Evolutionary conservation across 257 asterid species (phyloP).

Genomic region (Solanum okadae): DNA sequence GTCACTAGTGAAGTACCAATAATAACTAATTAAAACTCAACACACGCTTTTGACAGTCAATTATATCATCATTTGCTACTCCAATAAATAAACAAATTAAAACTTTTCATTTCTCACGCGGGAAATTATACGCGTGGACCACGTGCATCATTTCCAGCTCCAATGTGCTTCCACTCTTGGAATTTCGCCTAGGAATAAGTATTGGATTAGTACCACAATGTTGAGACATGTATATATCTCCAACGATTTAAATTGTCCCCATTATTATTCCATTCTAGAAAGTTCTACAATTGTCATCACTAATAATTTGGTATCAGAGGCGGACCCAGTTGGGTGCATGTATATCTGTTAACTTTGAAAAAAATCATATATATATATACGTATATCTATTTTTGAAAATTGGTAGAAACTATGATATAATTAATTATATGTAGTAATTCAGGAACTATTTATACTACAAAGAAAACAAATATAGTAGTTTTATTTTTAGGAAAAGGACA

Average conservation of each 20-base stretch:
- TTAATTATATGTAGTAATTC: too few species aligned
- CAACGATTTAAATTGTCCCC: background rate
- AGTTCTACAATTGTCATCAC: background rate
- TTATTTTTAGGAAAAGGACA: too few species aligned
- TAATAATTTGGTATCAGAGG: too few species aligned
- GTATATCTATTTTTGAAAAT: too few species aligned
- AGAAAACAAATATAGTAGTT: too few species aligned
- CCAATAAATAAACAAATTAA: background rate
- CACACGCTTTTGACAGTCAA: background rate
- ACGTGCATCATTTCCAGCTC: background rate
- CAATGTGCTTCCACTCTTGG: background rate
- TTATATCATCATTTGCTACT: background rate
- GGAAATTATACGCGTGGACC: slow-evolving; percentile 2
- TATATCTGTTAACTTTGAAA: too few species aligned
- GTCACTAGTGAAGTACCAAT: background rate
- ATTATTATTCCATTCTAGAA: background rate
- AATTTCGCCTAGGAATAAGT: background rate
- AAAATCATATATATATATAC: too few species aligned
- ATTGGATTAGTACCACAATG: background rate
- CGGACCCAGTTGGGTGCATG: too few species aligned
- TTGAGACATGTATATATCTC: background rate
- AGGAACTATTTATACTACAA: too few species aligned
- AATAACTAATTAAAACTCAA: background rate
- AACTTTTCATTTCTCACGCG: background rate
- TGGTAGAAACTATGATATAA: too few species aligned